phyloP scores from a whole-genome alignment of 306 rosid species.

The Pachyrhizus erosus region DNA sequence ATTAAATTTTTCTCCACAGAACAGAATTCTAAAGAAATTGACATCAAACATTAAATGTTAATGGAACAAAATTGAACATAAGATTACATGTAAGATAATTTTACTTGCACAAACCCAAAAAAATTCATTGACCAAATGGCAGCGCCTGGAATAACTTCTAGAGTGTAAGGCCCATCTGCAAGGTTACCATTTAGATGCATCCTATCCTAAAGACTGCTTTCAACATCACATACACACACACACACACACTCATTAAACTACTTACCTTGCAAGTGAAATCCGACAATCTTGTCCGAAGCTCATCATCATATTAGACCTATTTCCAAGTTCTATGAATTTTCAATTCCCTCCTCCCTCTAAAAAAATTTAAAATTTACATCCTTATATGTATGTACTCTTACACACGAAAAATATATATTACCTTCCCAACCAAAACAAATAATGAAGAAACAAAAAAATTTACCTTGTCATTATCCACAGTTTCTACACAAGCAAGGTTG shows the following conservation, averaged over 20 bases:
- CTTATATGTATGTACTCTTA: slow-evolving; percentile 16
- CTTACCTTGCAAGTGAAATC: background rate
- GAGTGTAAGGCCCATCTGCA: background rate
- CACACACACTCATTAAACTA: no score
- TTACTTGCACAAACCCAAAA: slow-evolving; percentile 11
- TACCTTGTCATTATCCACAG: slow-evolving; percentile 90
- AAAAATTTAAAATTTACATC: background rate
- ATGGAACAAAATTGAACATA: slow-evolving; percentile 15
- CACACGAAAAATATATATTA: slow-evolving; percentile 28
- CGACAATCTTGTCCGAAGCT: slow-evolving; percentile 19
- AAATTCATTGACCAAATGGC: background rate
- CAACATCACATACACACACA: background rate
- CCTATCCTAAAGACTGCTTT: background rate
- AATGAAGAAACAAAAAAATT: slow-evolving; percentile 12
- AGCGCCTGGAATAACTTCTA: background rate
- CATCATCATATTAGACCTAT: background rate
- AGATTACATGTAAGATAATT: background rate
- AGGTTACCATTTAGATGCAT: background rate
- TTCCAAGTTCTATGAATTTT: slow-evolving; percentile 16
- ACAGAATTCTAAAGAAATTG: slow-evolving; percentile 18
- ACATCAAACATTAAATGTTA: background rate
- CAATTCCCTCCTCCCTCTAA: background rate
- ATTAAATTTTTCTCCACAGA: background rate
- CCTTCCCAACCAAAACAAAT: slow-evolving; percentile 50
- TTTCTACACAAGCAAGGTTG: slow-evolving; percentile 81